A percentile compares a stretch with the other conserved stretches of the same genome.
These are phyloP conservation scores for Diplodia intermedia DNA, from an alignment of 2,329 filamentous ascomycete species.

Conservation along the genomic window DNA sequence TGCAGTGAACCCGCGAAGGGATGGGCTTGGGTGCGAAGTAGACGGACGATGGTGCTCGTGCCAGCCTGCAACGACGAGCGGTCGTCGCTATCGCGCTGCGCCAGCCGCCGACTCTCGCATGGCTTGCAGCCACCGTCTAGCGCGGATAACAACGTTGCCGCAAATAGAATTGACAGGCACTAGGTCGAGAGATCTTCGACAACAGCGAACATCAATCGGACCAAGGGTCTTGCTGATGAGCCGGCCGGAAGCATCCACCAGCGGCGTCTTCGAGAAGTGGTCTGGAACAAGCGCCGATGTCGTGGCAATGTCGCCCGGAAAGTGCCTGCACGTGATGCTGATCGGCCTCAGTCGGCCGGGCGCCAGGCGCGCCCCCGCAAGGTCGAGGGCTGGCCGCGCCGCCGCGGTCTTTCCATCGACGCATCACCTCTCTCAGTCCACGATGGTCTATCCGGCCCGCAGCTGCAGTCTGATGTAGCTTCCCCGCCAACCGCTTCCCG, in stretches of 20 bases:
- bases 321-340: conserved; percentile 6
- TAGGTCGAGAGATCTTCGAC: neutral
- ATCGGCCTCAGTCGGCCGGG: neutral
- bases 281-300: conserved; percentile 12
- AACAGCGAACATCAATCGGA: neutral
- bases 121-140: neutral
- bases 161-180: neutral
- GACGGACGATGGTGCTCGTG: neutral
- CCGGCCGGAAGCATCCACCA: neutral
- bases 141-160: neutral
- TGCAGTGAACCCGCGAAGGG: neutral
- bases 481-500: conserved; percentile 15
- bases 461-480: conserved; percentile 30
- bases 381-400: conserved; percentile 9
- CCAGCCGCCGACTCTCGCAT: neutral
- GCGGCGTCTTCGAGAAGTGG: neutral
- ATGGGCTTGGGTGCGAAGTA: neutral
- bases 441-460: conserved; percentile 19
- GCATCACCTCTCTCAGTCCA: conserved; percentile 21
- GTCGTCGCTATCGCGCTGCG: neutral
- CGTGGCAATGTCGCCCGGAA: neutral
- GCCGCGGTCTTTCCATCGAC: conserved; percentile 12
- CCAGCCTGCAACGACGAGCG: neutral
- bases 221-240: neutral
- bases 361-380: conserved; percentile 16